Base-by-base conservation (phyloP, 805 yeast genomes). In the Teunomyces cretensis region DNA sequence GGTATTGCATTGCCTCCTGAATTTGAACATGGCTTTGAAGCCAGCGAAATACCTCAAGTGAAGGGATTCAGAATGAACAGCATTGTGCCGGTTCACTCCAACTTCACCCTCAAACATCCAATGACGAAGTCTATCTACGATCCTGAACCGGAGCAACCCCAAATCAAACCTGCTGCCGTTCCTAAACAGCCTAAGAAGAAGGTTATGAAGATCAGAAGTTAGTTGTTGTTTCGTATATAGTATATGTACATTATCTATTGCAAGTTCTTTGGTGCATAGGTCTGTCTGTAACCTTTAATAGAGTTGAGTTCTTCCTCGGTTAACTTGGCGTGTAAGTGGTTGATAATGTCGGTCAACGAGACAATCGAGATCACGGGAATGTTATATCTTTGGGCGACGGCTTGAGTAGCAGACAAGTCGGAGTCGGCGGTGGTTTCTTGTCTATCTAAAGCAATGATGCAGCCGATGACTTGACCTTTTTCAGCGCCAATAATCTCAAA, bases 381-480 rank as follows among this genome's bases (percentile, higher is more conserved):
- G 32, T 77, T 76, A 62, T 84, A 85, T 60, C 76, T 79, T 58
- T 81, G 72, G 42, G 87, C 71, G 22, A 92, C 94, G 16, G 83
- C 82, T 62, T 84, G 85, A 4, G 96, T 88, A 39, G 98, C 96
- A 54, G 94, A 84, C 55, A 74, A 65, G 35, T 75, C 75, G 33
- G 83, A 74, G 55, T 81, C 85, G 27, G 74, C 79, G 30, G 87
- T 84, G 40, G 94, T 83, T 71, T 94, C 99, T 74, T 91, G 96
- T 75, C 99, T 84, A 67, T 94, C 99, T 55, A 94, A 79, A 6
- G 97, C 96, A 60, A 94, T 88, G 48, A 90, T 84, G 46, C 89
- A 80, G 7, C 96, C 98, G 39, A 83, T 87, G 16, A 89, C 85
- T 11, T 69, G 59, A 40, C 97, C 99, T 30, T 79, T 72, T 53